Evolutionary conservation across 2,329 filamentous ascomycete genomes (phyloP).

Genomic region (Xylaria sp.): DNA sequence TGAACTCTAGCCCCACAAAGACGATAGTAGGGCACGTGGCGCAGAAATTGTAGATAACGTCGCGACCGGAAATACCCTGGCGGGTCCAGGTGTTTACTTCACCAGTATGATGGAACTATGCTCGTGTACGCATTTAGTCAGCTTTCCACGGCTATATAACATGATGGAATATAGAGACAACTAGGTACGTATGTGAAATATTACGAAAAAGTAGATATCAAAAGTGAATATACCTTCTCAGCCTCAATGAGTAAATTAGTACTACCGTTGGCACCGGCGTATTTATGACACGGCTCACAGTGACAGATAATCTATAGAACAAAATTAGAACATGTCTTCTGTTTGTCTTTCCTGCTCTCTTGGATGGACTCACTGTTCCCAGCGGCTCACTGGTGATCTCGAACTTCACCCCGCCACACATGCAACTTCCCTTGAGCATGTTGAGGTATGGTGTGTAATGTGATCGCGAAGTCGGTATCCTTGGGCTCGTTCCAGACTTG

Average conservation of each 20-base stretch:
- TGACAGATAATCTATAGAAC: slow-evolving; percentile 18
- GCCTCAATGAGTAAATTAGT: slow-evolving; percentile 18
- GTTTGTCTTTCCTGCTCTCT: no score
- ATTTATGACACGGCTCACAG: slow-evolving; percentile 17
- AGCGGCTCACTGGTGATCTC: slow-evolving; percentile 18
- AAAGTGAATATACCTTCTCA: slow-evolving; percentile 13
- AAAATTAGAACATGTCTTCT: background rate
- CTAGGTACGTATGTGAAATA: no score
- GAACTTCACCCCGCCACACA: slow-evolving; percentile 20
- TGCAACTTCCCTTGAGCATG: slow-evolving; percentile 20
- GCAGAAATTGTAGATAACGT: slow-evolving; percentile 20
- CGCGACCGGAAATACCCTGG: slow-evolving; percentile 12
- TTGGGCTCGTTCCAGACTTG: background rate
- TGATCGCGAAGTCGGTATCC: background rate
- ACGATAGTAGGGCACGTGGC: slow-evolving; percentile 19
- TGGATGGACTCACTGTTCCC: slow-evolving; percentile 3
- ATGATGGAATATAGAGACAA: no score
- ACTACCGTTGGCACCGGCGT: slow-evolving; percentile 21
- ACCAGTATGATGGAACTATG: slow-evolving; percentile 8
- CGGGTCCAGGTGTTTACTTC: slow-evolving; percentile 13
- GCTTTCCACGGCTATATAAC: no score
- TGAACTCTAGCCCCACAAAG: background rate
- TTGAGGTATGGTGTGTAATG: background rate
- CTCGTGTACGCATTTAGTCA: background rate
- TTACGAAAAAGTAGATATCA: no score